Conservation (phyloP, 257 asterid genomes). For the Cinchona pubescens region DNA sequence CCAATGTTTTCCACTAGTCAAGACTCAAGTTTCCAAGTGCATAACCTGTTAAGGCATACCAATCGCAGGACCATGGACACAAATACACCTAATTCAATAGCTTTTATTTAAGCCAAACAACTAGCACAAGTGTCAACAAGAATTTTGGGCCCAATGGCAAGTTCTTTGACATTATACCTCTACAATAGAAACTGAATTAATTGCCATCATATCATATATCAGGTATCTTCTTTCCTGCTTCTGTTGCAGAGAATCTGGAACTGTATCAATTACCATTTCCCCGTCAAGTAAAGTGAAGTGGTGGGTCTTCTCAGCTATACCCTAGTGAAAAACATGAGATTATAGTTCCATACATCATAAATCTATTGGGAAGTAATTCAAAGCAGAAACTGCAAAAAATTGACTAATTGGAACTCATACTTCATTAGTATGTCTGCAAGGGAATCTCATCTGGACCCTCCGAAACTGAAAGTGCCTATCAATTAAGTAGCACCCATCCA, state of each 20-base stretch:
- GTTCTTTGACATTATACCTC: conserved; percentile 53
- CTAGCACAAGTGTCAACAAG: conserved; percentile 1
- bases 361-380: not conserved
- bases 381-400: not conserved
- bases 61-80: not conserved
- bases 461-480: conserved; percentile 88
- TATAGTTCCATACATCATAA: conserved; percentile 8
- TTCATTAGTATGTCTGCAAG: conserved; percentile 67
- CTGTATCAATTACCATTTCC: conserved; percentile 87
- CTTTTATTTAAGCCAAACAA: not conserved
- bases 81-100: not conserved
- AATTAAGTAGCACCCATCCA: conserved; percentile 92
- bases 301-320: conserved; percentile 60
- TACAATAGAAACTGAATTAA: conserved; percentile 61
- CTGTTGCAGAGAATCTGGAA: conserved; percentile 80
- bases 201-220: conserved; percentile 95
- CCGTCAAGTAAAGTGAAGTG: conserved; percentile 97
- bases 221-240: conserved; percentile 91
- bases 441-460: conserved; percentile 98
- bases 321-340: conserved; percentile 45
- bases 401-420: conserved; percentile 38
- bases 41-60: not conserved
- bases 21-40: not conserved
- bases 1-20: not conserved
- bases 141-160: not conserved